Evolutionary conservation across 306 rosid genomes (phyloP).

Genomic region (Abrus precatorius): DNA sequence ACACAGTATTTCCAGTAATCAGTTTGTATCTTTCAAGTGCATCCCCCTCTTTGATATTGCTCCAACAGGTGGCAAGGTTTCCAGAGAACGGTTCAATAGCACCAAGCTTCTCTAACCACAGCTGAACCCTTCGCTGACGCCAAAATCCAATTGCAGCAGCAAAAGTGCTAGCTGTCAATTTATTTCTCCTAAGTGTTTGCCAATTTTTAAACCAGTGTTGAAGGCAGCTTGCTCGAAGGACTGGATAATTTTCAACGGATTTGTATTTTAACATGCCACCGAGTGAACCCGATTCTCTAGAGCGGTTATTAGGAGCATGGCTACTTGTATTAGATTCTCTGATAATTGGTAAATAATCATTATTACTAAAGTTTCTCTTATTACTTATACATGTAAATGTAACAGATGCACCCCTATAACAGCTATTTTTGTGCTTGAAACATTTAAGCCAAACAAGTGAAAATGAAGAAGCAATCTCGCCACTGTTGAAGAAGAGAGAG

Average conservation of each 20-base stretch:
- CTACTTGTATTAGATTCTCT: conserved; percentile 29
- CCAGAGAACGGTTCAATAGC: conserved; percentile 79
- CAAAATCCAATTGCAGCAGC: conserved; percentile 83
- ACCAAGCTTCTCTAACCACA: conserved; percentile 87
- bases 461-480: conserved; percentile 53
- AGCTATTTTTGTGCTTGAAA: conserved; percentile 41
- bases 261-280: conserved; percentile 48
- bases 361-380: conserved; percentile 50
- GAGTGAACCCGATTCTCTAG: conserved; percentile 29
- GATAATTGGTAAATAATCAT: conserved; percentile 16
- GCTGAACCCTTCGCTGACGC: conserved; percentile 66
- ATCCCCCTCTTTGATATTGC: conserved; percentile 84
- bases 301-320: conserved; percentile 36
- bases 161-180: conserved; percentile 88
- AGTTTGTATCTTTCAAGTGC: conserved; percentile 89
- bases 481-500: conserved; percentile 53
- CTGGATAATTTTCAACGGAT: conserved; percentile 47
- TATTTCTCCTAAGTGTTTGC: conserved; percentile 69
- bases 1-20: conserved; percentile 75
- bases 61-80: conserved; percentile 88
- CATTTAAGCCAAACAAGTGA: conserved; percentile 38
- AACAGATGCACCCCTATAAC: conserved; percentile 44
- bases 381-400: conserved; percentile 37
- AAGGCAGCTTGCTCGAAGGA: conserved; percentile 63
- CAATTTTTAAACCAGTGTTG: conserved; percentile 92